Conservation (phyloP, 345 rosid genomes). For the Populus deltoides region DNA sequence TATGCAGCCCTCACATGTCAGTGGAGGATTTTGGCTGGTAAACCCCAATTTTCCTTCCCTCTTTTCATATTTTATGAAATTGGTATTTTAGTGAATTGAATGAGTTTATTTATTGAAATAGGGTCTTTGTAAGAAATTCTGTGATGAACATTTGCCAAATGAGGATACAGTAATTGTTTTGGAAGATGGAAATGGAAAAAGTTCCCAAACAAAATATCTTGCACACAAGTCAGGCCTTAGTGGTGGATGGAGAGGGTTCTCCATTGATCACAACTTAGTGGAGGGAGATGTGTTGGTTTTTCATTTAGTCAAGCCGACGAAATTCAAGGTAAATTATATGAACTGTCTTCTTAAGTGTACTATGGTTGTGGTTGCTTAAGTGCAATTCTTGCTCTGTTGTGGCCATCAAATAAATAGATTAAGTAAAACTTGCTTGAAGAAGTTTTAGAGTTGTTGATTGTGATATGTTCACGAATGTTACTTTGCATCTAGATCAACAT, state of each 20-base stretch:
- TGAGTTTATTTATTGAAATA: background rate
- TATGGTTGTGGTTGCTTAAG: background rate
- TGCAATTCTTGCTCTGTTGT: background rate
- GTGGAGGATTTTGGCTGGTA: slow-evolving; percentile 30
- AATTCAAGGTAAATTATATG: slow-evolving; percentile 12
- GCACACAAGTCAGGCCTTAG: slow-evolving; percentile 14
- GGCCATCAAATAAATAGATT: too few species aligned
- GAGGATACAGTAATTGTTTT: slow-evolving; percentile 8
- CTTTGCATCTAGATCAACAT: too few species aligned
- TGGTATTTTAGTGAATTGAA: too few species aligned
- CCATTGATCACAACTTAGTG: slow-evolving; percentile 12
- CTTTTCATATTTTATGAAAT: background rate
- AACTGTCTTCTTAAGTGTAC: background rate
- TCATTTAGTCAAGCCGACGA: slow-evolving; percentile 10
- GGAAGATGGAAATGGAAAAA: slow-evolving; percentile 12
- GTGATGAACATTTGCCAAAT: slow-evolving; percentile 14
- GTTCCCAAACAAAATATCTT: slow-evolving; percentile 9
- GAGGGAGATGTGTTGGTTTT: slow-evolving; percentile 18
- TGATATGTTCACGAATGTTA: too few species aligned
- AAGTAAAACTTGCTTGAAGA: too few species aligned
- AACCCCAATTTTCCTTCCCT: background rate
- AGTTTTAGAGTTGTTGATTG: too few species aligned
- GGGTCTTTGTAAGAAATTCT: slow-evolving; percentile 20
- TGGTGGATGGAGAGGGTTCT: slow-evolving; percentile 26
- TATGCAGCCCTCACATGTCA: background rate